These are phyloP conservation scores for Solanum phureja DNA, from an alignment of 257 asterid species.

Conservation along the genomic window DNA sequence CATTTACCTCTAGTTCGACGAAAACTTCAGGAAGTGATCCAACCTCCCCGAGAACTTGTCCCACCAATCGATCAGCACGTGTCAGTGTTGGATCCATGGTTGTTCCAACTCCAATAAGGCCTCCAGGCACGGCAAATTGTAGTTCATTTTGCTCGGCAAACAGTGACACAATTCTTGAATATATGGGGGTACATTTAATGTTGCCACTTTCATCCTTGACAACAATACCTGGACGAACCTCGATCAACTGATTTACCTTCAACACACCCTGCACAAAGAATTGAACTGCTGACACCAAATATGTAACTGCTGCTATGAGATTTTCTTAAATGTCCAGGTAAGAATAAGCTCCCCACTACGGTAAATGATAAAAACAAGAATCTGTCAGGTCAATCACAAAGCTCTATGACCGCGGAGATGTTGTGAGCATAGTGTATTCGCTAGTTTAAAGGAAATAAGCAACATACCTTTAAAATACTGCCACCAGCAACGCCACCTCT, in stretches of 20 bases:
- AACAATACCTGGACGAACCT: constrained; percentile 98
- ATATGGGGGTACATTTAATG: constrained; percentile 87
- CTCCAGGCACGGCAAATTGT: constrained; percentile 98
- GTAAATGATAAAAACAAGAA: background rate
- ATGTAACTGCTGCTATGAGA: background rate
- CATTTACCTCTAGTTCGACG: constrained; percentile 76
- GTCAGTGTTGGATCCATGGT: constrained; percentile 98
- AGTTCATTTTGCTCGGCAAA: constrained; percentile 91
- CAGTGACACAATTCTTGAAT: constrained; percentile 84
- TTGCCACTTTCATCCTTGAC: constrained; percentile 86
- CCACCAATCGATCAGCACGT: constrained; percentile 98
- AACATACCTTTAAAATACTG: constrained; percentile 75
- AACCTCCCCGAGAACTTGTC: constrained; percentile 98
- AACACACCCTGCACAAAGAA: constrained; percentile 74
- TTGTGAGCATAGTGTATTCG: background rate
- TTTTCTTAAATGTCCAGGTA: background rate
- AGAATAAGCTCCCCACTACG: background rate
- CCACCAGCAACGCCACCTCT: constrained; percentile 99
- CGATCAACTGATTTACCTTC: constrained; percentile 77
- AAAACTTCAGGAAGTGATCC: constrained; percentile 93
- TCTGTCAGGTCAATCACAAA: background rate
- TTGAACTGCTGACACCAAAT: background rate
- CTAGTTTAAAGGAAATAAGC: background rate
- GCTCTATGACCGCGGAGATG: background rate
- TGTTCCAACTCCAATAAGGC: constrained; percentile 97